Evolutionary conservation across 805 yeast genomes (phyloP).

Genomic region (Wickerhamomyces ciferrii): DNA sequence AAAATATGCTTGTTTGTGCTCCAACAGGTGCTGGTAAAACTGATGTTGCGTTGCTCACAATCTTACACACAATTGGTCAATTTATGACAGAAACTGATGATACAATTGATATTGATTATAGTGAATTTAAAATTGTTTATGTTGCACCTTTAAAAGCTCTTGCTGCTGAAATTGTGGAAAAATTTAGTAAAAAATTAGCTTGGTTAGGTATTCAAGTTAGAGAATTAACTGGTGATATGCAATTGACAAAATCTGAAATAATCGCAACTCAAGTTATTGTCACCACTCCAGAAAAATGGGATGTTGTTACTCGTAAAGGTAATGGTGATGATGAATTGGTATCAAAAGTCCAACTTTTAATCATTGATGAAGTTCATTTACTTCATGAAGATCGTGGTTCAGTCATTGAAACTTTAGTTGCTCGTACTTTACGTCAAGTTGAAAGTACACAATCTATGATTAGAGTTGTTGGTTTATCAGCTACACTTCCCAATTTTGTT

Average conservation of each 20-base stretch:
- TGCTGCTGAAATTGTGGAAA: constrained; percentile 95
- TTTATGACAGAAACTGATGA: constrained; percentile 51
- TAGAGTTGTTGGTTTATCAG: constrained; percentile 89
- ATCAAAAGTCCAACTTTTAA: constrained; percentile 75
- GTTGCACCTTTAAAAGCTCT: constrained; percentile 92
- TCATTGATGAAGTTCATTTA: constrained; percentile 95
- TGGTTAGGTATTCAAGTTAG: constrained; percentile 87
- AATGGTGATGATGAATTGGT: constrained; percentile 84
- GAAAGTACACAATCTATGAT: constrained; percentile 93
- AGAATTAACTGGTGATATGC: constrained; percentile 96
- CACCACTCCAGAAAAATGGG: constrained; percentile 97
- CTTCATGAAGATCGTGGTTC: constrained; percentile 98
- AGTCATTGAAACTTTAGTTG: constrained; percentile 91
- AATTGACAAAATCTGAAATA: constrained; percentile 75
- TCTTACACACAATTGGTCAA: constrained; percentile 75
- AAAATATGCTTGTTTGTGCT: constrained; percentile 93
- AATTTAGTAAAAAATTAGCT: constrained; percentile 66
- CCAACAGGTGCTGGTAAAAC: constrained; percentile 99
- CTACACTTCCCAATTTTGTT: constrained; percentile 84
- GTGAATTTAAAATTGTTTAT: constrained; percentile 85
- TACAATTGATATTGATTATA: constrained; percentile 62
- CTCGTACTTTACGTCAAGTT: constrained; percentile 90
- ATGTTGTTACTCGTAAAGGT: constrained; percentile 91
- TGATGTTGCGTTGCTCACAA: constrained; percentile 80
- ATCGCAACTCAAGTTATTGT: constrained; percentile 81